Base-by-base conservation (phyloP, 192 early-diverging fungal genomes). In the Podila verticillata region DNA sequence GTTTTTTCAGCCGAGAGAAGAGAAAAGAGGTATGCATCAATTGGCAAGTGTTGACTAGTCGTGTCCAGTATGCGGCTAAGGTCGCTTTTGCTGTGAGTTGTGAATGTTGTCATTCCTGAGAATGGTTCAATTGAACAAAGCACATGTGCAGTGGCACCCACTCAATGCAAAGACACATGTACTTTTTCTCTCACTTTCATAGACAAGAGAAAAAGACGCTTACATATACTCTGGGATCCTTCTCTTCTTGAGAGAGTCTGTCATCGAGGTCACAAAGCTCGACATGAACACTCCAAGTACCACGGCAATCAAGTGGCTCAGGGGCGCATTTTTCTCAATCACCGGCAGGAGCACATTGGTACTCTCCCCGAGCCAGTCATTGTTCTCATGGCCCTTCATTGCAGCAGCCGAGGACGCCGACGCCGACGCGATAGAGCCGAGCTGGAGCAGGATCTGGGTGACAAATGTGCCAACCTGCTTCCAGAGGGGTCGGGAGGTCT, bases 281-380 rank as follows among this genome's bases (percentile, higher is more conserved):
- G 75, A 79, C 75, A 79, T 79, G 64, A 79, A 79, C 31, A 79
- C 44, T n/a, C 75, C 75, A 68, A 79, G 48, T 7, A 60, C 62
- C 51, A 79, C 31, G 22, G 75, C 75, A 5, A 79, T 69, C 19
- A 79, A 31, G 34, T 79, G 75, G 8, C 68, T 71, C 17, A 79
- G 32, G 57, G 70, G 75, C 26, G 75, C 75, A 39, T 79, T 62
- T 10, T 47, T 57, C 35, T 79, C 69, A 72, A 79, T 79, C 54
- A 79, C 66, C 0, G 75, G 75, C 64, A 67, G 51, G 19, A 79
- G 39, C 13, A 60, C 36, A 20, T 51, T n/a, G 24, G 75, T 63
- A 19, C 66, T 49, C 26, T 66, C 48, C 9, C 75, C 65, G 20
- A 79, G 32, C 75, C 75, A 79, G 39, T 79, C 57, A 2, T 65